Evolutionary conservation across 352 stramenopile species (phyloP).

Genomic region (Phytophthora ramorum): DNA sequence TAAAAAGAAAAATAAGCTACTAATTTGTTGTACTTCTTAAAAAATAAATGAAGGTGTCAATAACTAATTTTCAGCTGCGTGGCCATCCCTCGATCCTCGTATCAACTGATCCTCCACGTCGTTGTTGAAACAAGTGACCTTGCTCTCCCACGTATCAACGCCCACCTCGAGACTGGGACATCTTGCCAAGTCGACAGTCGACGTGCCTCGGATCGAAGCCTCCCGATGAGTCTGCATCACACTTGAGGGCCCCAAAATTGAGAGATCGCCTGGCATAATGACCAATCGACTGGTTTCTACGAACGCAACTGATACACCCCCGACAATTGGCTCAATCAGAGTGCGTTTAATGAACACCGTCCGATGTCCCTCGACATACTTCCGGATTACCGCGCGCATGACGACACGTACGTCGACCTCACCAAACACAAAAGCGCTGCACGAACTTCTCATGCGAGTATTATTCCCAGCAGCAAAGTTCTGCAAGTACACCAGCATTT

Average conservation of each 20-base stretch:
- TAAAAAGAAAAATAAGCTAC: no score
- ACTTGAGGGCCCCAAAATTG: constrained; percentile 14
- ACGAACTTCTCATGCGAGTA: constrained; percentile 25
- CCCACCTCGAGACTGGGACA: constrained; percentile 9
- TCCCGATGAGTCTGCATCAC: constrained; percentile 31
- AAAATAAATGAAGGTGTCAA: no score
- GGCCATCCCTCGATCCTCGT: no score
- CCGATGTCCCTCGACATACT: constrained; percentile 15
- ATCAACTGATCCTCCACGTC: no score
- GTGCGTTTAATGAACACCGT: constrained; percentile 22
- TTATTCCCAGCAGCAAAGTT: constrained; percentile 11
- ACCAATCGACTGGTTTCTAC: constrained; percentile 26
- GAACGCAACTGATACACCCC: constrained; percentile 1
- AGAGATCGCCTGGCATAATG: constrained; percentile 15
- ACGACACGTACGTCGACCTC: constrained; percentile 8
- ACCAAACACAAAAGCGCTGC: constrained; percentile 9
- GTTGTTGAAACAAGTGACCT: constrained; percentile 5
- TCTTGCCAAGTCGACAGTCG: not conserved
- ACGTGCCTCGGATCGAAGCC: constrained; percentile 6
- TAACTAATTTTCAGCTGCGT: no score
- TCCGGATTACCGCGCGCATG: constrained; percentile 15
- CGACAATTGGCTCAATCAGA: constrained; percentile 27
- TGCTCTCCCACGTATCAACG: constrained; percentile 15
- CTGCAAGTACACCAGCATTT: constrained; percentile 7
- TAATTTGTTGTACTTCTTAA: no score